Evolutionary conservation across 1,284 basidiomycete genomes (phyloP).

Genomic region (Papiliotrema flavescens): DNA sequence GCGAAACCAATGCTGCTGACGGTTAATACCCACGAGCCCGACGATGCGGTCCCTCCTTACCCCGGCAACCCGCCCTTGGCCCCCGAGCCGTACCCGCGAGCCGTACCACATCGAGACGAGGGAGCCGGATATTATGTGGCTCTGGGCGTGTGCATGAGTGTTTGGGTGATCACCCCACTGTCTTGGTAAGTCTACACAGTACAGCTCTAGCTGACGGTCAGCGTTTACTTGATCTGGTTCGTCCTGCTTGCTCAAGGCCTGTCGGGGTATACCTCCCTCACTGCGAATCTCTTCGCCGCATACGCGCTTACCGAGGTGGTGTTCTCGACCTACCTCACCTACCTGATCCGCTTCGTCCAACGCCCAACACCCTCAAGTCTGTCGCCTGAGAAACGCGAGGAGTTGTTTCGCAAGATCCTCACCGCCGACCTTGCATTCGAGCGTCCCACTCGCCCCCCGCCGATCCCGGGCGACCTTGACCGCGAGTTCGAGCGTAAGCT

Average conservation of each 20-base stretch:
- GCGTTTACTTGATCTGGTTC: constrained; percentile 53
- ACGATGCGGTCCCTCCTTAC: neutral
- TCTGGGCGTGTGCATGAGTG: constrained; percentile 4
- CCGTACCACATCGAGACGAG: constrained; percentile 8
- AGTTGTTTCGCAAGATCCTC: constrained; percentile 60
- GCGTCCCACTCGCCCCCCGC: constrained; percentile 6
- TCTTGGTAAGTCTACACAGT: too few species aligned
- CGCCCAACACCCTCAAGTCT: constrained; percentile 49
- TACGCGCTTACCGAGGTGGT: constrained; percentile 47
- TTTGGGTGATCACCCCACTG: too few species aligned
- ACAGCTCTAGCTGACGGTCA: neutral
- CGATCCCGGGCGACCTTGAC: constrained; percentile 7
- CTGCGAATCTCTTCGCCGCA: constrained; percentile 25
- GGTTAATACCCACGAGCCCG: neutral
- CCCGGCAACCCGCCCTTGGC: constrained; percentile 15
- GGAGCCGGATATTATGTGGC: constrained; percentile 31
- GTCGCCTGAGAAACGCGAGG: constrained; percentile 56
- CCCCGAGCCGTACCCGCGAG: constrained; percentile 23
- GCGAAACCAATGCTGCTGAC: too few species aligned
- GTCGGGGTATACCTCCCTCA: constrained; percentile 46
- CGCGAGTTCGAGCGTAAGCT: constrained; percentile 6
- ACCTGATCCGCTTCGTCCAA: constrained; percentile 58
- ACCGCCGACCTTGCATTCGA: constrained; percentile 62
- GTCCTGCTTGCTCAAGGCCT: constrained; percentile 48
- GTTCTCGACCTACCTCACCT: constrained; percentile 69